Conservation (phyloP, 2,329 filamentous ascomycete species). For the Penicillium verrucosum region DNA sequence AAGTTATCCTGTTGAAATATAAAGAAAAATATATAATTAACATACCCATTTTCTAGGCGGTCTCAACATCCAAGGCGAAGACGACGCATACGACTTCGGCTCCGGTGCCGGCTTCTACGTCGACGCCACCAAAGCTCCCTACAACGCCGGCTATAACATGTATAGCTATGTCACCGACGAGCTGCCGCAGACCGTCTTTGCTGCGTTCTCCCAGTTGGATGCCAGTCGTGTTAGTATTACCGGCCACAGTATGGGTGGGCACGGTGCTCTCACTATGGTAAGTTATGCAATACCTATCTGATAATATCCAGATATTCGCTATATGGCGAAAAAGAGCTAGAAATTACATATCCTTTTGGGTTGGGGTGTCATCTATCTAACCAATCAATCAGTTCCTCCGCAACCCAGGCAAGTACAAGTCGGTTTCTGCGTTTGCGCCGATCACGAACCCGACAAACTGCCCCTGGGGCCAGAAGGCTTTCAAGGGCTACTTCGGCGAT, state of each 20-base stretch:
- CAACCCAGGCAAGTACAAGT: slow-evolving; percentile 85
- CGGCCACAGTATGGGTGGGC: slow-evolving; percentile 95
- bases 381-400: slow-evolving; percentile 64
- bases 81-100: slow-evolving; percentile 89
- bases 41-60: slow-evolving; percentile 53
- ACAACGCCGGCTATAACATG: slow-evolving; percentile 81
- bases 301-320: slow-evolving; percentile 62
- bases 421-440: slow-evolving; percentile 84
- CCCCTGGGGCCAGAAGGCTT: slow-evolving; percentile 95
- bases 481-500: slow-evolving; percentile 81
- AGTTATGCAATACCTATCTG: slow-evolving; percentile 19
- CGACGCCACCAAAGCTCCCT: slow-evolving; percentile 75
- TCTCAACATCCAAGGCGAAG: slow-evolving; percentile 74
- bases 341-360: slow-evolving; percentile 9
- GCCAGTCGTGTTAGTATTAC: slow-evolving; percentile 71
- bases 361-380: background rate
- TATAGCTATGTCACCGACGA: slow-evolving; percentile 88
- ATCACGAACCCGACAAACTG: slow-evolving; percentile 82
- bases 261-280: slow-evolving; percentile 83
- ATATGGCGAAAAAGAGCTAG: background rate
- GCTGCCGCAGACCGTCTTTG: slow-evolving; percentile 74
- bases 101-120: slow-evolving; percentile 92
- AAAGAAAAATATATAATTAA: background rate
- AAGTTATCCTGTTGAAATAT: background rate
- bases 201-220: slow-evolving; percentile 70